These are phyloP conservation scores for Mycena pura DNA, from an alignment of 768 basidiomycete genomes.

Conservation along the genomic window DNA sequence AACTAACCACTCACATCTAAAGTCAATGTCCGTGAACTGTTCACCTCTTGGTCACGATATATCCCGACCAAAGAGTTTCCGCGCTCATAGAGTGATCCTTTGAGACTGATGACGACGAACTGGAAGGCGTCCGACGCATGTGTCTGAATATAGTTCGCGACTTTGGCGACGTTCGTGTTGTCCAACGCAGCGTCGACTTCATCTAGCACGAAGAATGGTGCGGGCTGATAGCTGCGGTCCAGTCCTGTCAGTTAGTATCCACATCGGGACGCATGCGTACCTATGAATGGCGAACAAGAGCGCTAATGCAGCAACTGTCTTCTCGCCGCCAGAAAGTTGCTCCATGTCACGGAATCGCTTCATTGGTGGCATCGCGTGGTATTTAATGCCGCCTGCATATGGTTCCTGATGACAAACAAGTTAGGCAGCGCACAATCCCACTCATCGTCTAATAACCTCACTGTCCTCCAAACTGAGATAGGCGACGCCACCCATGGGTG, in stretches of 20 bases:
- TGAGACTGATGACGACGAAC: slow-evolving; percentile 97
- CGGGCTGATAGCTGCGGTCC: slow-evolving; percentile 83
- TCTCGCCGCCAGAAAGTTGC: slow-evolving; percentile 96
- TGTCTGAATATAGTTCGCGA: slow-evolving; percentile 89
- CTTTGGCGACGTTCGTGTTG: slow-evolving; percentile 97
- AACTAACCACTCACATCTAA: slow-evolving; percentile 70
- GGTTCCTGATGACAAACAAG: slow-evolving; percentile 37
- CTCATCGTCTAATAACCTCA: slow-evolving; percentile 63
- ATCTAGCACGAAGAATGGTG: slow-evolving; percentile 98
- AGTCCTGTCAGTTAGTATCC: background rate
- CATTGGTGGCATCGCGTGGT: slow-evolving; percentile 99
- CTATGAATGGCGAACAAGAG: slow-evolving; percentile 96
- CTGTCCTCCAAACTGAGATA: slow-evolving; percentile 96
- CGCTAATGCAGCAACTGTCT: slow-evolving; percentile 97
- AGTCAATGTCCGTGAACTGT: slow-evolving; percentile 90
- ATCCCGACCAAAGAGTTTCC: slow-evolving; percentile 93
- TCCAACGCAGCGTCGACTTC: slow-evolving; percentile 98
- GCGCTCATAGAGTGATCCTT: slow-evolving; percentile 90
- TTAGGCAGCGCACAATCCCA: background rate
- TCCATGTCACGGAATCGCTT: slow-evolving; percentile 99
- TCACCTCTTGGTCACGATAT: slow-evolving; percentile 92
- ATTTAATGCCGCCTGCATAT: slow-evolving; percentile 83
- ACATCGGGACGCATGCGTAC: slow-evolving; percentile 42
- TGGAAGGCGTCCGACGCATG: slow-evolving; percentile 89
- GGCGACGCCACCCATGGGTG: slow-evolving; percentile 95